Evolutionary conservation across 1,284 basidiomycete species (phyloP).

Genomic region (Neotropicomus parvogracilis): DNA sequence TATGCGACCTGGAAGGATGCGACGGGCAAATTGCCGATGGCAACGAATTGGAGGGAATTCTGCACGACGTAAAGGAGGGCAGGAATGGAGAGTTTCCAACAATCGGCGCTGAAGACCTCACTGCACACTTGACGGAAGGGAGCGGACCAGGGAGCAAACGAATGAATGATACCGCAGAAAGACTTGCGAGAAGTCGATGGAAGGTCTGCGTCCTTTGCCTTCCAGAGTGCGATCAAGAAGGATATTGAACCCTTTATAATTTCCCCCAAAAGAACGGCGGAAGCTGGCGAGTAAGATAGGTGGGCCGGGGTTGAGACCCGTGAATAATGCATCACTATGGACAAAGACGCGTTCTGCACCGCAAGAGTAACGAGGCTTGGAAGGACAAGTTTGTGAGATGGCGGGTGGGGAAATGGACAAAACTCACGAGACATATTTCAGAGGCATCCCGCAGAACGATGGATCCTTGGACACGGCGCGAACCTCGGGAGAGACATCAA

Average conservation of each 20-base stretch:
- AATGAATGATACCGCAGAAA: slow-evolving; percentile 34
- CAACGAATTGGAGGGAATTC: slow-evolving; percentile 94
- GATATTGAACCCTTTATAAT: slow-evolving; percentile 91
- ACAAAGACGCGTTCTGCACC: slow-evolving; percentile 92
- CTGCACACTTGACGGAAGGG: slow-evolving; percentile 54
- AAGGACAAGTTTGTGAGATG: slow-evolving; percentile 3
- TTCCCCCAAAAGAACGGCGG: slow-evolving; percentile 92
- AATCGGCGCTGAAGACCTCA: slow-evolving; percentile 74
- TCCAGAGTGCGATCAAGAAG: slow-evolving; percentile 63
- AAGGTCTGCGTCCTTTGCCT: slow-evolving; percentile 40
- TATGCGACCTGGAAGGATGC: slow-evolving; percentile 92
- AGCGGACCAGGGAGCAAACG: slow-evolving; percentile 41
- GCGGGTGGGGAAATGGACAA: neutral
- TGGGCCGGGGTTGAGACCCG: slow-evolving; percentile 77
- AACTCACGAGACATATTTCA: slow-evolving; percentile 64
- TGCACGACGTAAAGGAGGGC: slow-evolving; percentile 95
- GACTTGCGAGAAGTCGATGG: slow-evolving; percentile 47
- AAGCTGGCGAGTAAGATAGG: slow-evolving; percentile 84
- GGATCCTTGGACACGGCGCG: slow-evolving; percentile 31
- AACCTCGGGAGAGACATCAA: slow-evolving; percentile 28
- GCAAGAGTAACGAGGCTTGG: slow-evolving; percentile 86
- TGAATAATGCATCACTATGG: slow-evolving; percentile 96
- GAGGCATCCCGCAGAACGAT: slow-evolving; percentile 50
- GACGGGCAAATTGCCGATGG: slow-evolving; percentile 86
- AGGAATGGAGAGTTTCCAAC: slow-evolving; percentile 96